Conservation (phyloP, 257 asterid genomes). For the Nicotiana tabacum region DNA sequence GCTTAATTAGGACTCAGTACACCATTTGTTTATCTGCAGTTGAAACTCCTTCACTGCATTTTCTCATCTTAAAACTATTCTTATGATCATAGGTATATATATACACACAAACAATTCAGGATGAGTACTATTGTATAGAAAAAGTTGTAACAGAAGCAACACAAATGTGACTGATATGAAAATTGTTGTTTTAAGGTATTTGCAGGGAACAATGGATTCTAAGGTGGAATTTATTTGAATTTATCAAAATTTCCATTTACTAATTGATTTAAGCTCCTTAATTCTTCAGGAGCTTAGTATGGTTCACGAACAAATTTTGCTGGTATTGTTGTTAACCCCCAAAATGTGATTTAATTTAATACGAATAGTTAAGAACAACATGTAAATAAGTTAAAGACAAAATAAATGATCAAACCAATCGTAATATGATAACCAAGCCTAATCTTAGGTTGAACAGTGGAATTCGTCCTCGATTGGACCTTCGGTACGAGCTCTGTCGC, state of each 20-base stretch:
- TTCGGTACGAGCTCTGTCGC: too few species aligned
- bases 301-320: not conserved
- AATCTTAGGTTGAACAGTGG: too few species aligned
- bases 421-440: too few species aligned
- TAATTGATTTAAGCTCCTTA: not conserved
- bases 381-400: too few species aligned
- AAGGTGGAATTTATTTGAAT: not conserved
- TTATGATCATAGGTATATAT: not conserved
- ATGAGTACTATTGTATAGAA: conserved; percentile 6
- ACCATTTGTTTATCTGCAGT: not conserved
- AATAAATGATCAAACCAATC: too few species aligned
- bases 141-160: not conserved
- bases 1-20: not conserved
- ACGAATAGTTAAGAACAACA: too few species aligned
- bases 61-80: not conserved
- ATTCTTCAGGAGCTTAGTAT: not conserved
- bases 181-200: not conserved
- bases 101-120: not conserved
- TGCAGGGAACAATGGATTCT: not conserved
- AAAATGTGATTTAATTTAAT: too few species aligned
- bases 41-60: conserved; percentile 3
- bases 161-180: not conserved
- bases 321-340: too few species aligned
- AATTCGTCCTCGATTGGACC: too few species aligned
- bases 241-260: not conserved